phyloP scores from a whole-genome alignment of 2,329 filamentous ascomycete species.

The Metarhizium robertsii region DNA sequence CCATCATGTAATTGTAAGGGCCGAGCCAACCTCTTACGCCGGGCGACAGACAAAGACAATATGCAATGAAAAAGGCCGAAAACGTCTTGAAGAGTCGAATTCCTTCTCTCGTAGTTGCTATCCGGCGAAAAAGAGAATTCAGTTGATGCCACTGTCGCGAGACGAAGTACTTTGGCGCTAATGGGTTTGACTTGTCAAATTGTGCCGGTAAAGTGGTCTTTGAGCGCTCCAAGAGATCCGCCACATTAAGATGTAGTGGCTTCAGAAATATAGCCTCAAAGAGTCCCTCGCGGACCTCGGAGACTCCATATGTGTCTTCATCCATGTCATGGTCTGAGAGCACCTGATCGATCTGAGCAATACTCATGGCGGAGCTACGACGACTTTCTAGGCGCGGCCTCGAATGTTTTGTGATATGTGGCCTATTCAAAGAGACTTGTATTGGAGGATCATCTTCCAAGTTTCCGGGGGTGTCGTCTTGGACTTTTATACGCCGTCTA shows the following conservation, averaged over 20 bases:
- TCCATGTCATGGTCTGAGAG: constrained; percentile 24
- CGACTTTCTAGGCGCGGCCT: constrained; percentile 4
- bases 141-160: constrained; percentile 37
- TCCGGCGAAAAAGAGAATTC: constrained; percentile 25
- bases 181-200: constrained; percentile 36
- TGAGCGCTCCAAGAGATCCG: constrained; percentile 30
- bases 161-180: constrained; percentile 37
- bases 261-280: constrained; percentile 40
- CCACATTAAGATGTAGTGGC: constrained; percentile 26
- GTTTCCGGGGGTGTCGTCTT: not conserved
- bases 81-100: constrained; percentile 44
- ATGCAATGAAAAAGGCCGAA: constrained; percentile 46
- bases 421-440: constrained; percentile 4
- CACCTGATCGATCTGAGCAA: constrained; percentile 24
- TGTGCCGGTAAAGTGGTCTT: constrained; percentile 35
- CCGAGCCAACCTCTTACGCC: constrained; percentile 40
- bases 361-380: constrained; percentile 19
- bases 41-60: constrained; percentile 45
- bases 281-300: constrained; percentile 35
- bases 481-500: not conserved
- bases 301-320: constrained; percentile 31
- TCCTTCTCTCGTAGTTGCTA: constrained; percentile 40
- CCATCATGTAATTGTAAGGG: constrained; percentile 45
- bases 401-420: constrained; percentile 9
- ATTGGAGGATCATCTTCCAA: not conserved